phyloP scores from a whole-genome alignment of 768 basidiomycete species.

The Suillus paluster region DNA sequence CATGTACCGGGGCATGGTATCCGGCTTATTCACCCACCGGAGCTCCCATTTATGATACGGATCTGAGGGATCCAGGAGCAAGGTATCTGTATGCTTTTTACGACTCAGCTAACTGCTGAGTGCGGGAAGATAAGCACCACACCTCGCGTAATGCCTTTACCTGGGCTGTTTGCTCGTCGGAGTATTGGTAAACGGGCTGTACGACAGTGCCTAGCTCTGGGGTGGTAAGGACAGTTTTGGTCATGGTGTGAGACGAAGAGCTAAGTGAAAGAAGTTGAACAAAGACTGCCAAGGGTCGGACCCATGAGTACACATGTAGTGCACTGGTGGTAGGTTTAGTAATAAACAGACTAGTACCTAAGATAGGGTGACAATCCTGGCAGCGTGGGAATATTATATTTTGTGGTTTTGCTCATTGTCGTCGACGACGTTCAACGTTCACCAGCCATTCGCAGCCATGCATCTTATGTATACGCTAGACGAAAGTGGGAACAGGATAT shows the following conservation, averaged over 20 bases:
- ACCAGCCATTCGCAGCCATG: conserved; percentile 54
- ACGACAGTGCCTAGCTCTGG: conserved; percentile 60
- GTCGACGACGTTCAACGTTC: not conserved
- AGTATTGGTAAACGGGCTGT: conserved; percentile 61
- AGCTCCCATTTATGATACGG: conserved; percentile 78
- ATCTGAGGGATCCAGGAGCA: conserved; percentile 67
- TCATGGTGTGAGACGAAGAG: conserved; percentile 31
- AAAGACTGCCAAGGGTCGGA: not conserved
- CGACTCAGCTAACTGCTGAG: not conserved
- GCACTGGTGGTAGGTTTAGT: not conserved
- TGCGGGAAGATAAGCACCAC: conserved; percentile 19
- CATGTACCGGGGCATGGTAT: conserved; percentile 74
- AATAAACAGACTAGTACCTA: not conserved
- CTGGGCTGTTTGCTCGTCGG: conserved; percentile 61
- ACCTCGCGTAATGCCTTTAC: conserved; percentile 69
- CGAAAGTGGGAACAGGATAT: conserved; percentile 76
- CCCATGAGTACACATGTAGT: not conserved
- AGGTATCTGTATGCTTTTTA: conserved; percentile 65
- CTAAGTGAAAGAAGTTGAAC: not conserved
- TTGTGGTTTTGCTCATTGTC: not conserved
- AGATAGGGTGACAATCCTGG: conserved; percentile 3
- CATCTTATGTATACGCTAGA: conserved; percentile 96
- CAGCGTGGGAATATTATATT: conserved; percentile 12
- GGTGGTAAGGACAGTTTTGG: conserved; percentile 51
- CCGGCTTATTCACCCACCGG: conserved; percentile 72